Evolutionary conservation across 352 stramenopile genomes (phyloP).

Genomic region (Phytophthora melonis): DNA sequence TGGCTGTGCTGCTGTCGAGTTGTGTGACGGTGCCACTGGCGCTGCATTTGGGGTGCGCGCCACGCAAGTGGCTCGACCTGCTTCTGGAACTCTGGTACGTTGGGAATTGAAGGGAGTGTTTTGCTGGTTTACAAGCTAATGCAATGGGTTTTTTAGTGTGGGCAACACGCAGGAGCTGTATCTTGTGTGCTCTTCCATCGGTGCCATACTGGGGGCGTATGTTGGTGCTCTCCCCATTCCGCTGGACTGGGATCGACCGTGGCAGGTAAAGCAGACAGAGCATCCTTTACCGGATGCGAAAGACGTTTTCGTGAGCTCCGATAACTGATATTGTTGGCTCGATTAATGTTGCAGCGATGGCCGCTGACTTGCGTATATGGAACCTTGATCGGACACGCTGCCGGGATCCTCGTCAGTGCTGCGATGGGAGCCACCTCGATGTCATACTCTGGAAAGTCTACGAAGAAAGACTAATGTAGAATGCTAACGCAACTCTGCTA

Average conservation of each 20-base stretch:
- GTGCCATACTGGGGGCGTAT: slow-evolving; percentile 72
- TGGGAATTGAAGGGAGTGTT: background rate
- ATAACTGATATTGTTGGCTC: slow-evolving; percentile 1
- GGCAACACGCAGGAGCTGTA: slow-evolving; percentile 54
- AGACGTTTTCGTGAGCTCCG: background rate
- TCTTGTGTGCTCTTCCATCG: slow-evolving; percentile 62
- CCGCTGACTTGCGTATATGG: slow-evolving; percentile 87
- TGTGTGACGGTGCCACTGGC: slow-evolving; percentile 56
- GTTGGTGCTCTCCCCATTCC: slow-evolving; percentile 83
- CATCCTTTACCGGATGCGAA: background rate
- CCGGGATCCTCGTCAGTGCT: slow-evolving; percentile 49
- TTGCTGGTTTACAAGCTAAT: background rate
- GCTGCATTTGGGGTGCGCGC: slow-evolving; percentile 45
- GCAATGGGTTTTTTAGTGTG: slow-evolving; percentile 34
- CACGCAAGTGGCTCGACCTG: slow-evolving; percentile 60
- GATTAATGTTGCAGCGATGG: slow-evolving; percentile 73
- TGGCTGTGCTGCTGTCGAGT: slow-evolving; percentile 67
- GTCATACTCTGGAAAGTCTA: slow-evolving; percentile 21
- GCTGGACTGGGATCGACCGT: slow-evolving; percentile 89
- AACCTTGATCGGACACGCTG: slow-evolving; percentile 52
- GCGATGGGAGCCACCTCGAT: slow-evolving; percentile 16
- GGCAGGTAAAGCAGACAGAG: slow-evolving; percentile 75
- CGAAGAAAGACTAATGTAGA: slow-evolving; percentile 36
- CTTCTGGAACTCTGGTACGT: slow-evolving; percentile 62
- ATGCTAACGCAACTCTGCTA: background rate